A percentile compares a stretch with the other conserved stretches of the same genome.
phyloP scores from a whole-genome alignment of 2,329 filamentous ascomycete species.

The Penicillium thymicola region DNA sequence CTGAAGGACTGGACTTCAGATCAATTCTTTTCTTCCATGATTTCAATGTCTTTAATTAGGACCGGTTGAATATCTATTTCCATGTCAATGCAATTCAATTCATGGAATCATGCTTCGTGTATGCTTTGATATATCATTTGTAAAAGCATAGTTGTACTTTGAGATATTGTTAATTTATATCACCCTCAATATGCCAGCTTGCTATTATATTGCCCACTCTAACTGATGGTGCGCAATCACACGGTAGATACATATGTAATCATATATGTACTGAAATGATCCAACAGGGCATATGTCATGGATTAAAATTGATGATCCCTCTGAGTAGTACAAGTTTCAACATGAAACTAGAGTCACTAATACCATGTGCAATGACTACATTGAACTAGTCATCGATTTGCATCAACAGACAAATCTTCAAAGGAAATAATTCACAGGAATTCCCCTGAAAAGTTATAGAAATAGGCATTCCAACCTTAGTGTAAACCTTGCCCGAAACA shows the following conservation, averaged over 20 bases:
- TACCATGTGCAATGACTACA: not conserved
- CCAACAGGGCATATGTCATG: not conserved
- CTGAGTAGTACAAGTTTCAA: not conserved
- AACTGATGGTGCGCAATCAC: not conserved
- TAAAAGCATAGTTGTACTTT: not conserved
- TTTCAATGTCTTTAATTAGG: not conserved
- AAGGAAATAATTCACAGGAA: not conserved
- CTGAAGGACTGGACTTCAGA: not conserved
- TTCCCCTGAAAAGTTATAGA: not conserved
- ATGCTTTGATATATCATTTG: not conserved
- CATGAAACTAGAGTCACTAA: not conserved
- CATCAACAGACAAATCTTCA: not conserved
- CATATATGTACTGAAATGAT: not conserved
- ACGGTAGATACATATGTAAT: not conserved
- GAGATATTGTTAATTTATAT: not conserved
- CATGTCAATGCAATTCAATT: not conserved
- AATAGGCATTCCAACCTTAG: not conserved
- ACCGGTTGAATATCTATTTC: not conserved
- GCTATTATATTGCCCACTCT: not conserved
- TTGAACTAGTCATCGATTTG: too few species aligned
- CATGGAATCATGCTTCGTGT: not conserved
- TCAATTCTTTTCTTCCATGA: not conserved
- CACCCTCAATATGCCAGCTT: not conserved
- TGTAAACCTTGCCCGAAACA: not conserved
- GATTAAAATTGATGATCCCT: not conserved